Evolutionary conservation across 768 basidiomycete genomes (phyloP), one percentile per base, ranked within the genome.

Genomic region (Macrolepiota fuliginosa): DNA sequence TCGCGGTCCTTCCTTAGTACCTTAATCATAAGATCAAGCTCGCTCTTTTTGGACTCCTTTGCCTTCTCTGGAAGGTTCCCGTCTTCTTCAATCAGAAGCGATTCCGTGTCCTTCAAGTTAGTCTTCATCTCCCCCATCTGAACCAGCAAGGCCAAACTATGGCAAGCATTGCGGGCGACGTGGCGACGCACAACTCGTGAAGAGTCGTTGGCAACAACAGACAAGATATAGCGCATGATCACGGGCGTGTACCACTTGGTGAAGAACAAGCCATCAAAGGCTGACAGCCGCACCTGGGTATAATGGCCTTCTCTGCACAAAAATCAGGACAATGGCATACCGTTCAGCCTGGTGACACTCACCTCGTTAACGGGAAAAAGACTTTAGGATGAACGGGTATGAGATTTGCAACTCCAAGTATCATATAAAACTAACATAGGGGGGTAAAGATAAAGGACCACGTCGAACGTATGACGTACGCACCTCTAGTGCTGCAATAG

Each of bases 181-280:
- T 96, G 91, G 9, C 96, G 86, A 32, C 92, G 88, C 40, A 99
- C 80, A 36, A 84, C 73, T 15, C 90, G 86, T 1, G 93, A 98
- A 9, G 90, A 80, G 70, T 99, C 97, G 68, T 88, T 83, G 7
- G 88, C 85, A 77, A 96, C 88, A 60, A 97, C 90, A 10, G 92
- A 84, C 53, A 96, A 81, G 64, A 98, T 80, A 69, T 98, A 98
- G 13, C 86, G 85, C 85, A 92, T 91, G 67, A 96, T 87, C 68
- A 86, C 83, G 37, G 88, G 87, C 1, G 88, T 81, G 71, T 93
- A 89, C 94, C 94, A 90, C 75, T 94, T 89, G 61, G 90, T 90
- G 71, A 94, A 76, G 80, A 96, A 89, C 10, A 98, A 81, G 36
- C 93, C 92, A 73, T 99, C 97, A 67, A 99, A 97, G 3, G 97